phyloP scores from a whole-genome alignment of 768 basidiomycete genomes.

The Tulasnella sp. region DNA sequence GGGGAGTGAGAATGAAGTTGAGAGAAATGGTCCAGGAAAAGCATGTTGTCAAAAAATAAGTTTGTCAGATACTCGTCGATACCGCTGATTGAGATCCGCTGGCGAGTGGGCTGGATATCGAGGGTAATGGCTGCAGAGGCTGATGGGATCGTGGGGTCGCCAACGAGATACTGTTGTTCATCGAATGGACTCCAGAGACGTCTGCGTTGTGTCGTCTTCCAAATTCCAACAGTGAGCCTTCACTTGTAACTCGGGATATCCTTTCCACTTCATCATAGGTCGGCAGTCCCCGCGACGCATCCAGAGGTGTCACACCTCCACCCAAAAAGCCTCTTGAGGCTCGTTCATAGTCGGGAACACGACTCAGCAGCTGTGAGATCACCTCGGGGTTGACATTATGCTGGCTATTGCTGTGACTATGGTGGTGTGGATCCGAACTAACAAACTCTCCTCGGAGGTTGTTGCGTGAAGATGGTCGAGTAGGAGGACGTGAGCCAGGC shows the following conservation, averaged over 20 bases:
- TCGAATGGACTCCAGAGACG: too few species aligned
- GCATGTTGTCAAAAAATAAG: too few species aligned
- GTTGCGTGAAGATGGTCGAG: neutral
- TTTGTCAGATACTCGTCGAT: too few species aligned
- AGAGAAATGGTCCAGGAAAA: too few species aligned
- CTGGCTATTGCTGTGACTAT: neutral
- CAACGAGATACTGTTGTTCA: too few species aligned
- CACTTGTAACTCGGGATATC: conserved; percentile 3
- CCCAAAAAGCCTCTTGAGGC: conserved; percentile 82
- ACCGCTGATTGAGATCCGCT: too few species aligned
- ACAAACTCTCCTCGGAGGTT: neutral
- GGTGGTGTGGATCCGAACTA: neutral
- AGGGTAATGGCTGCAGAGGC: too few species aligned
- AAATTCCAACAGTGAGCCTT: conserved; percentile 2
- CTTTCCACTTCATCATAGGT: conserved; percentile 65
- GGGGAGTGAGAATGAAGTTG: too few species aligned
- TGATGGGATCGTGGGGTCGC: too few species aligned
- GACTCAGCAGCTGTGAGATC: conserved; percentile 37
- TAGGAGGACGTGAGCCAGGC: neutral
- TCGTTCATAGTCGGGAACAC: conserved; percentile 73
- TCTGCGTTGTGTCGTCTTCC: too few species aligned
- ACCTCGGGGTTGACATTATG: neutral
- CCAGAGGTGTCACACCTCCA: conserved; percentile 71
- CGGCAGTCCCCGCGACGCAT: conserved; percentile 63
- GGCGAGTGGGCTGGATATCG: too few species aligned